phyloP scores from a whole-genome alignment of 805 yeast genomes.

The Sugiyamaella mastotermitis region DNA sequence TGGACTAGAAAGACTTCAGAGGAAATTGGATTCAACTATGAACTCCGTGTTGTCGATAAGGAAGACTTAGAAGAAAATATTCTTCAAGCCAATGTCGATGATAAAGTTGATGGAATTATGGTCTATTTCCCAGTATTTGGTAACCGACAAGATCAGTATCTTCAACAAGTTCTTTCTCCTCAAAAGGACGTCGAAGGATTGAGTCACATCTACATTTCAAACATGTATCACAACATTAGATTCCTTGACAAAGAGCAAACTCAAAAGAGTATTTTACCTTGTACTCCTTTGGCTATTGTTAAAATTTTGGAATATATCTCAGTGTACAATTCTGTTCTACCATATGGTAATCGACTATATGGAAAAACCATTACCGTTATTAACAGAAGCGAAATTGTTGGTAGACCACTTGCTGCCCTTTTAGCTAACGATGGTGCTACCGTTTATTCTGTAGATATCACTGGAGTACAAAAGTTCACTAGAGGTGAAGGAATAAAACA shows the following conservation, averaged over 20 bases:
- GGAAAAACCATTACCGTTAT: constrained; percentile 90
- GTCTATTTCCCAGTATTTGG: constrained; percentile 97
- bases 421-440: constrained; percentile 97
- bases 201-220: constrained; percentile 84
- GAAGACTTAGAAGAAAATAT: constrained; percentile 82
- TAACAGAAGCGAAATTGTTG: constrained; percentile 94
- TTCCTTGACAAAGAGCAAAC: constrained; percentile 65
- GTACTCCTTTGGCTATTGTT: constrained; percentile 93
- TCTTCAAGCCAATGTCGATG: constrained; percentile 74
- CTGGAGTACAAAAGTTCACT: constrained; percentile 84
- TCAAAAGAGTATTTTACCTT: constrained; percentile 84
- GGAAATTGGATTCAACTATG: constrained; percentile 79
- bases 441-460: constrained; percentile 85
- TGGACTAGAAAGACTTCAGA: constrained; percentile 93
- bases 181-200: constrained; percentile 96
- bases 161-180: constrained; percentile 86
- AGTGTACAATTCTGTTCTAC: constrained; percentile 73
- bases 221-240: constrained; percentile 89
- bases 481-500: constrained; percentile 86
- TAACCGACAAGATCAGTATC: constrained; percentile 87
- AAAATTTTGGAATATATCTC: constrained; percentile 88
- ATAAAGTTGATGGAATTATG: constrained; percentile 81
- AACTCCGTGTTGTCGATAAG: constrained; percentile 64
- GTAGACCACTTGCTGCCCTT: constrained; percentile 92
- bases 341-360: constrained; percentile 85